Conservation (phyloP, 1,284 basidiomycete species). For the Ganoderma boninense region DNA sequence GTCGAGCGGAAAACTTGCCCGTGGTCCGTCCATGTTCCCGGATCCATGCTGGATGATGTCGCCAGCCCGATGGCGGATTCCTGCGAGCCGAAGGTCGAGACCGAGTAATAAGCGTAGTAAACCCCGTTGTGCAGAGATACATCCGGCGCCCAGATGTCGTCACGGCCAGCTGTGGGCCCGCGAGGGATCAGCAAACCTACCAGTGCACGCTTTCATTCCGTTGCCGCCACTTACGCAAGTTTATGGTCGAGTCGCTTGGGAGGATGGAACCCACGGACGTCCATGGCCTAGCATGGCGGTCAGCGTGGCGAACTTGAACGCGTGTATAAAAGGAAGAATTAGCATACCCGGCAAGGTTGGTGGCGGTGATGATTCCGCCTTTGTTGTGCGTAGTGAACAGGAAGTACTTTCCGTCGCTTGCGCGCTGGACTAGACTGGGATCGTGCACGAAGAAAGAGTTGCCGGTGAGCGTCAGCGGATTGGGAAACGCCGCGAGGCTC, state of each 20-base stretch:
- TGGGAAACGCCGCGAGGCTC: conserved; percentile 26
- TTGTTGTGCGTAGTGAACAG: conserved; percentile 33
- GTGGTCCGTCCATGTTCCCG: conserved; percentile 47
- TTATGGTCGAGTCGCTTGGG: conserved; percentile 25
- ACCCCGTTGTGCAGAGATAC: conserved; percentile 31
- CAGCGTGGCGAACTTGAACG: background rate
- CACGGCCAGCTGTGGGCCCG: conserved; percentile 25
- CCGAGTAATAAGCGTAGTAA: conserved; percentile 44
- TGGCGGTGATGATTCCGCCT: conserved; percentile 31
- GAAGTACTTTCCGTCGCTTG: conserved; percentile 33
- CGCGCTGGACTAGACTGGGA: conserved; percentile 32
- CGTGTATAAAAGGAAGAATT: background rate
- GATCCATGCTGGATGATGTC: conserved; percentile 44
- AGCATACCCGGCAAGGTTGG: conserved; percentile 32
- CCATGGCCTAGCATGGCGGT: conserved; percentile 24
- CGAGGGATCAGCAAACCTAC: background rate
- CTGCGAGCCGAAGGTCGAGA: conserved; percentile 44
- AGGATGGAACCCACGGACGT: conserved; percentile 33
- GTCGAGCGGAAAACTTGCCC: conserved; percentile 43
- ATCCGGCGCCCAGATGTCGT: conserved; percentile 37
- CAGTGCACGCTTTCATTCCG: background rate
- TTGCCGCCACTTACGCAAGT: conserved; percentile 19
- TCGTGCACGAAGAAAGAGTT: conserved; percentile 29
- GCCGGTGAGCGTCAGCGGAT: conserved; percentile 29
- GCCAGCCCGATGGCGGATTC: conserved; percentile 47